Percentiles rank a stretch among this genome's conserved stretches.
Conservation (phyloP, 2,329 filamentous ascomycete genomes). For the Triangularia verruculosa region DNA sequence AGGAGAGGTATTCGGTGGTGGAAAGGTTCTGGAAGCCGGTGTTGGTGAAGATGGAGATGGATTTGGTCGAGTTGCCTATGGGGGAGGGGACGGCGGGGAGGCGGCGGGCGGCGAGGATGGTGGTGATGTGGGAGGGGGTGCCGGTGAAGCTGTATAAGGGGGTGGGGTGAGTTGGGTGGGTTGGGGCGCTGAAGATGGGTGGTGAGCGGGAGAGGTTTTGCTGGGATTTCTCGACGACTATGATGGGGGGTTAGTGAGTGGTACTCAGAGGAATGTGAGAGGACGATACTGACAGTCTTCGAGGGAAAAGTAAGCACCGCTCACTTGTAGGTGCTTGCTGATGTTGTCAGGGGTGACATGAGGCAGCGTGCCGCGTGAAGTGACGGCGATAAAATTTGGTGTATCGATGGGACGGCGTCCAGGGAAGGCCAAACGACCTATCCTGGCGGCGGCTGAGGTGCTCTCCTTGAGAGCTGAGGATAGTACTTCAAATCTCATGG, state of each 20-base stretch:
- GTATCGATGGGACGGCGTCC: conserved; percentile 69
- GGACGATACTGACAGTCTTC: conserved; percentile 78
- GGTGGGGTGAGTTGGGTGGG: conserved; percentile 23
- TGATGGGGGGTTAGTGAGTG: conserved; percentile 11
- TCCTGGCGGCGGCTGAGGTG: conserved; percentile 48
- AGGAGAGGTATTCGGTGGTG: conserved; percentile 65
- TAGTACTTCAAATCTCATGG: conserved; percentile 48
- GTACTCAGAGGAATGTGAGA: not conserved
- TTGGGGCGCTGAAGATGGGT: conserved; percentile 44
- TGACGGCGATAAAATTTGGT: conserved; percentile 75
- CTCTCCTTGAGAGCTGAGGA: conserved; percentile 39
- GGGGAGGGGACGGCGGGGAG: conserved; percentile 72
- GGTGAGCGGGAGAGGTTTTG: conserved; percentile 42
- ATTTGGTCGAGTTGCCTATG: conserved; percentile 65
- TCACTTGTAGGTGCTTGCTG: conserved; percentile 59
- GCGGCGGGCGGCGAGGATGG: conserved; percentile 74
- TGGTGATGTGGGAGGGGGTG: conserved; percentile 60
- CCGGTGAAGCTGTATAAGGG: conserved; percentile 75
- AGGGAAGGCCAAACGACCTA: conserved; percentile 63
- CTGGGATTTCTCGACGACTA: conserved; percentile 53
- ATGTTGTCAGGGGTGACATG: conserved; percentile 88
- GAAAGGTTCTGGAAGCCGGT: conserved; percentile 76
- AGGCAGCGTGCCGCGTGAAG: conserved; percentile 80
- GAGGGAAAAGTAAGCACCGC: conserved; percentile 73
- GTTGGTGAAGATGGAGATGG: conserved; percentile 78